Conservation (phyloP, 177 flowering plant genomes). For the Telopea speciosissima region DNA sequence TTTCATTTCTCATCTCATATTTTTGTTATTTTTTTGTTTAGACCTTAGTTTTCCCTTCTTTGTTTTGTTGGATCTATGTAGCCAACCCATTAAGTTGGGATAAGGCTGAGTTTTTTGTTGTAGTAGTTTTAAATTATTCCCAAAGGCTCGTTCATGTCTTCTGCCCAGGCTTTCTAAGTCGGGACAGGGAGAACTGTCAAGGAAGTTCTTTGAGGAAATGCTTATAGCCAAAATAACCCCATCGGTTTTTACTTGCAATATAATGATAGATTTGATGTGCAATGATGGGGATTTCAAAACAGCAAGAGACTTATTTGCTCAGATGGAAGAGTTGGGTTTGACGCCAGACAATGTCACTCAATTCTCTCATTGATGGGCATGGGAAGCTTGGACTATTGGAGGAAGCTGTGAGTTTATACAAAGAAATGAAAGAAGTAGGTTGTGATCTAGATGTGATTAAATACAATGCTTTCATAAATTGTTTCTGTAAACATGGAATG, state of each 20-base stretch:
- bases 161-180: constrained; percentile 25
- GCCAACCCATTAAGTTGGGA: too few relatives aligned
- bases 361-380: constrained; percentile 48
- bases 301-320: constrained; percentile 4
- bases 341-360: constrained; percentile 36
- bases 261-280: constrained; percentile 63
- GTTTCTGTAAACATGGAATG: constrained; percentile 58
- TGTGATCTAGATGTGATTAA: constrained; percentile 76
- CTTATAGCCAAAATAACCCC: constrained; percentile 7
- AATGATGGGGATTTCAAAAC: constrained; percentile 47
- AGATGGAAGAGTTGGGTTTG: background rate
- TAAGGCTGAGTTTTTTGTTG: too few relatives aligned
- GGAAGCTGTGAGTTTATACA: constrained; percentile 34
- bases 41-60: too few relatives aligned
- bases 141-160: constrained; percentile 16
- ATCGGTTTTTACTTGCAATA: constrained; percentile 65
- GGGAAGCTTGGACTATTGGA: constrained; percentile 45
- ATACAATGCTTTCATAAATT: constrained; percentile 67
- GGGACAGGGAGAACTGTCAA: constrained; percentile 23
- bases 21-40: too few relatives aligned
- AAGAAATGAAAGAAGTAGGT: constrained; percentile 56
- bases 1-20: too few relatives aligned
- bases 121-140: constrained; percentile 43
- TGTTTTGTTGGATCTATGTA: too few relatives aligned
- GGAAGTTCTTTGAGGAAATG: constrained; percentile 29